phyloP scores from a whole-genome alignment of 192 early-diverging fungal genomes.

The Umbelopsis sp. region DNA sequence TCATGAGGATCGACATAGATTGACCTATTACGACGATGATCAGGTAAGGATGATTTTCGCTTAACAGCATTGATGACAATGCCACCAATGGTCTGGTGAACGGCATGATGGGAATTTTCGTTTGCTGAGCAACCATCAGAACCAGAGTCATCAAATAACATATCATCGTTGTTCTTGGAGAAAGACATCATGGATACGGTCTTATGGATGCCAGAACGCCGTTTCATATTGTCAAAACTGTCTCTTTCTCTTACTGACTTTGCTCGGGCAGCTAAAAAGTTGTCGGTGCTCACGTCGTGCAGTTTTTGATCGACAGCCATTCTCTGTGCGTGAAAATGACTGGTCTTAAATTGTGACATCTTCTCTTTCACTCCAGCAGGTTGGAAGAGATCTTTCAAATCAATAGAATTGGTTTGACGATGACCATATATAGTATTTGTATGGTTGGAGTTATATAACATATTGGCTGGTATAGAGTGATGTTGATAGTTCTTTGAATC shows the following conservation, averaged over 20 bases:
- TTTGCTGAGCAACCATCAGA: neutral
- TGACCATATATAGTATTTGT: neutral
- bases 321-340: slow-evolving; percentile 31
- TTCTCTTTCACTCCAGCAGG: slow-evolving; percentile 25
- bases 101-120: neutral
- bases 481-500: neutral
- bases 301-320: slow-evolving; percentile 35
- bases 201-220: slow-evolving; percentile 12
- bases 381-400: slow-evolving; percentile 8
- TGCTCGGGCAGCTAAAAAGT: slow-evolving; percentile 34
- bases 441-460: neutral
- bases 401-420: slow-evolving; percentile 10
- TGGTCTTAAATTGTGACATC: slow-evolving; percentile 35
- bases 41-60: slow-evolving; percentile 1
- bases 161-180: slow-evolving; percentile 6
- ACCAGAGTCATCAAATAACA: neutral
- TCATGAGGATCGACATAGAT: neutral
- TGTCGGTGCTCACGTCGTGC: slow-evolving; percentile 38
- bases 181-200: slow-evolving; percentile 8
- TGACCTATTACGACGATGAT: slow-evolving; percentile 3
- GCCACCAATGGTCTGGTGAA: neutral
- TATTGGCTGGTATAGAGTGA: neutral
- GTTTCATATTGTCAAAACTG: slow-evolving; percentile 2
- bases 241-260: slow-evolving; percentile 28
- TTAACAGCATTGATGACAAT: slow-evolving; percentile 14